Base-by-base conservation (phyloP, 225 moss, liverwort and hornwort genomes). In the Asterella californica region DNA sequence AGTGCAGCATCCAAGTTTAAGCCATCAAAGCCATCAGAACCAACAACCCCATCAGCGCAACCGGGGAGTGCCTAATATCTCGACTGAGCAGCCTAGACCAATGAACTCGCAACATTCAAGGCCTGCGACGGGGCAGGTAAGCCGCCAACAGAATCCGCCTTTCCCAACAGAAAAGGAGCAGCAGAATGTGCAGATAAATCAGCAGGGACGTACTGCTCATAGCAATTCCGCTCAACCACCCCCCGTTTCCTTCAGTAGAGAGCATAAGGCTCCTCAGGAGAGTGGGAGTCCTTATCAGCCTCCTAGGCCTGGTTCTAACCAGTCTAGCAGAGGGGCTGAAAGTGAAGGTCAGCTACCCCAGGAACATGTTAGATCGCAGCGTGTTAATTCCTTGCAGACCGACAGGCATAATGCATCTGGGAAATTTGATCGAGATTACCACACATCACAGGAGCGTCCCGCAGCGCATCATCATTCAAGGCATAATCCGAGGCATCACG, bases 1-100 rank as follows among this genome's bases (percentile, higher is more conserved):
- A 77, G 22, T 88, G 75, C 72, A 86, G 46, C 92, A 87, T 66
- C 70, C 81, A 22, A 87, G 83, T 62, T 60, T 61, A 38, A 86
- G 54, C 36, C 79, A 70, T 33, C 80, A 80, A 53, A 86, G 54
- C 36, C 79, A 70, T 33, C 80, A 80, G 45, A 50, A 73, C 52
- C 82, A 82, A 19, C 87, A 82, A 8, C 77, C 50, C 36, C 70
- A 78, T 75, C 87, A 84, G 33, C 87, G 87, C 9, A 77, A 53
- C 73, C 80, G 82, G 33, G 46, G 79, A 32, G 65, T 24, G 5
- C 33, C 62, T 50, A 87, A 46, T 77, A 76, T 52, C 34, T 24
- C 79, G 27, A 64, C 76, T 72, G 83, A 87, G 67, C 87, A 84
- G 57, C 59, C 79, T 49, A 79, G 80, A 32, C 64, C 80, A 32